Evolutionary conservation across 805 yeast genomes (phyloP), one percentile per base, ranked within the genome.

Genomic region (Candida chauliodis): DNA sequence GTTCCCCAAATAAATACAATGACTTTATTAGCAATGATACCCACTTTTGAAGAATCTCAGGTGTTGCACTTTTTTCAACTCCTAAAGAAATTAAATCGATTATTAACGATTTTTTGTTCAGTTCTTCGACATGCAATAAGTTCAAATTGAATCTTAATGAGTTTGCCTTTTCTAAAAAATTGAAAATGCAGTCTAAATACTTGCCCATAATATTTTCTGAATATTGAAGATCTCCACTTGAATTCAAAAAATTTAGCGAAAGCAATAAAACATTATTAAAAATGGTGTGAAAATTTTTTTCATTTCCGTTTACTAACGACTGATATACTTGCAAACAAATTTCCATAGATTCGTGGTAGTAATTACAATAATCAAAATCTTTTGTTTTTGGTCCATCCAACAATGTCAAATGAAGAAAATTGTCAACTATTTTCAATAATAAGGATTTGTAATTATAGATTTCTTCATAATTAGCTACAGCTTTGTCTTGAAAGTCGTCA

Each of bases 381-480:
- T 27, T 14, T 16, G 16, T 7, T 7, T 5, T 5, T 10, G 53
- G 26, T 25, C 45, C 52, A 1, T 34, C 28, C 17, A 45, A 40
- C 3, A 62, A 21, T 24, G 48, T 48, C 26, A 63, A 47, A 5
- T 58, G 50, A 31, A 82, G 55, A 46, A 79, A 78, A 35, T 66
- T 73, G 30, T 67, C 54, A 9, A 79, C 43, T 3, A 75, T 60
- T 28, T 64, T 55, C 13, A 80, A 42, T 0, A 80, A 49, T 19
- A 83, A 63, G 5, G 78, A 73, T 46, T 81, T 81, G 53, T 81
- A 84, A 1, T 83, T 79, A n/a, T 13, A 27, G 4, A 9, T 5
- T 27, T 27, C 30, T 4, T 13, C 7, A 16, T 27, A 9, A 16
- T 10, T 10, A 10, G 8, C 5, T n/a, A 5, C 19, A 27, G 30